A percentile compares a stretch with the other conserved stretches of the same genome.
Conservation (phyloP, 495 filamentous ascomycete genomes). For the Aspergillus conjunctus region DNA sequence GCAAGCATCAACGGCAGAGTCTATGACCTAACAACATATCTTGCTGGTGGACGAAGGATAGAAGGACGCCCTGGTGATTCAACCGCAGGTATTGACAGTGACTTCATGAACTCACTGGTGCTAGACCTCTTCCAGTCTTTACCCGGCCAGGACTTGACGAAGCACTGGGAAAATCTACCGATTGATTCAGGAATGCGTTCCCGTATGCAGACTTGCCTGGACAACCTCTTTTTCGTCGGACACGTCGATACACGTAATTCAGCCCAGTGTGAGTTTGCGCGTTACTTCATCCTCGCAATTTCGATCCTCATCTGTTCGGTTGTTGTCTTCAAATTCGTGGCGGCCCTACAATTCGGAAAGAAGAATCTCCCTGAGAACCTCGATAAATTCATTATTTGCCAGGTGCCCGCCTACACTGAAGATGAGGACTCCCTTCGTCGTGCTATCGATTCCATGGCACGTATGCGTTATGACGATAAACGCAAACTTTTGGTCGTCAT, state of each 20-base stretch:
- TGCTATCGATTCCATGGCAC: constrained; percentile 93
- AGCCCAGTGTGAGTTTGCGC: constrained; percentile 78
- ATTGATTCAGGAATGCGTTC: constrained; percentile 55
- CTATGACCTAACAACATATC: constrained; percentile 90
- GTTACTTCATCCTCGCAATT: constrained; percentile 89
- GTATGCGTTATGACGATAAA: constrained; percentile 98
- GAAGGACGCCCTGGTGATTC: constrained; percentile 53
- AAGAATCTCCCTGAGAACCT: constrained; percentile 93
- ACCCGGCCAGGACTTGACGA: constrained; percentile 77
- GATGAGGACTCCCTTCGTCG: constrained; percentile 95
- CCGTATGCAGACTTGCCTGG: constrained; percentile 81
- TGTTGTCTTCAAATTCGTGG: constrained; percentile 95
- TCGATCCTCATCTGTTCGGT: constrained; percentile 78
- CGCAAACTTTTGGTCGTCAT: constrained; percentile 92
- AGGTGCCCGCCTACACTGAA: constrained; percentile 97
- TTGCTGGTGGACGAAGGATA: constrained; percentile 71
- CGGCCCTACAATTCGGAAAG: constrained; percentile 87
- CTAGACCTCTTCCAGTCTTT: constrained; percentile 74
- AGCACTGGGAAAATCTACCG: constrained; percentile 73
- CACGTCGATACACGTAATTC: constrained; percentile 92
- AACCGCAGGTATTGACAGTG: constrained; percentile 51
- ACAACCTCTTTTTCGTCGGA: constrained; percentile 95
- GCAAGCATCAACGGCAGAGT: constrained; percentile 79
- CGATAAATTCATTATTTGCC: constrained; percentile 98
- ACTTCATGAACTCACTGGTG: constrained; percentile 83